Base-by-base conservation (phyloP, 371 early-diverging fungal genomes). In the Apophysomyces sp. region DNA sequence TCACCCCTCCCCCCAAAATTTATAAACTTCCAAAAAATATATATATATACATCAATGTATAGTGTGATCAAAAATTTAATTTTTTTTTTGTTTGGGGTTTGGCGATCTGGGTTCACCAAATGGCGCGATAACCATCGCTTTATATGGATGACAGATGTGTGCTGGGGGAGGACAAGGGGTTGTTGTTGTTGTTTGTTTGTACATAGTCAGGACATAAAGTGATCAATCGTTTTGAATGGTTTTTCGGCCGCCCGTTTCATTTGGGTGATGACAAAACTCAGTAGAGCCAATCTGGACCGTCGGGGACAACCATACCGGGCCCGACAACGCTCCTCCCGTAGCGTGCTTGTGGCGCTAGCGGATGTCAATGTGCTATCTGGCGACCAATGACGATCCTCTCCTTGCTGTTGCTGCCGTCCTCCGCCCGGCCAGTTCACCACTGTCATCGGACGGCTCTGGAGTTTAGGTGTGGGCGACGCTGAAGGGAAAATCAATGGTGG, bases 161-260 rank as follows among this genome's bases (percentile, higher is more conserved):
- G n/a, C n/a, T n/a, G n/a, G n/a, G n/a, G n/a, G n/a, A n/a, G n/a
- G n/a, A n/a, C n/a, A n/a, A n/a, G 41, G 18, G 13, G 41, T 27
- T n/a, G 26, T 28, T 52, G 28, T 36, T 37, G 21, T 49, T 9
- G 29, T 32, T 51, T 56, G 24, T 32, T 41, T 31, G 9, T 21
- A 21, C 29, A 16, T 39, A 28, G 28, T 58, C 44, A 34, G 54
- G 41, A 27, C 55, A 29, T 57, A 41, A 68, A 68, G 29, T 36
- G 64, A 44, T 68, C 68, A 31, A 68, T 63, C 1, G 64, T 52
- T 56, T 53, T 41, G 52, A 68, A 68, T 15, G 68, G 68, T 18
- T 56, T 63, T 60, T 68, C 68, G 29, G 64, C 68, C 40, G 68
- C 39, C 29, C 54, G 41, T 13, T 39, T 54, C 64, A 63, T 68